phyloP scores from a whole-genome alignment of 1,284 basidiomycete genomes.

The Fistulina hepatica region DNA sequence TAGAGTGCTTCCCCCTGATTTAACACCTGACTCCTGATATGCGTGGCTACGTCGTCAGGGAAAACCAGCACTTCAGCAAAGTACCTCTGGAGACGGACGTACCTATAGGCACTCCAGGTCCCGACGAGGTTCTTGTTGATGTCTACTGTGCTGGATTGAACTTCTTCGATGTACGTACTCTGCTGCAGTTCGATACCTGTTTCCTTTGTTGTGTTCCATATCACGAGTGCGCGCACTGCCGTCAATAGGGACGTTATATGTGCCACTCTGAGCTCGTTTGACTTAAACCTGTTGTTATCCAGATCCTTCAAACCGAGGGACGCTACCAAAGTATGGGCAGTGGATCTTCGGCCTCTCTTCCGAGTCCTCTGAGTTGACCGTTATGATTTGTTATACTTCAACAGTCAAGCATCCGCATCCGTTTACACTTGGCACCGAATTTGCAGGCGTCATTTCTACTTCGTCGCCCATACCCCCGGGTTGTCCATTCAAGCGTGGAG shows the following conservation, averaged over 20 bases:
- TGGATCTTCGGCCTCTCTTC: too few species aligned
- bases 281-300: too few species aligned
- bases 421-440: constrained; percentile 65
- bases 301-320: too few species aligned
- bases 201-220: too few species aligned
- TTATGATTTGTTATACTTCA: too few species aligned
- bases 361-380: background rate
- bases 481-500: constrained; percentile 73
- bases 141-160: constrained; percentile 71
- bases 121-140: constrained; percentile 68
- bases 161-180: constrained; percentile 70
- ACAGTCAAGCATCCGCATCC: too few species aligned
- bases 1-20: constrained; percentile 16
- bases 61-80: constrained; percentile 66
- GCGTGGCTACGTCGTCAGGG: constrained; percentile 69
- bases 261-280: too few species aligned
- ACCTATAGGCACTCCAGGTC: constrained; percentile 44
- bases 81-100: constrained; percentile 47
- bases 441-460: constrained; percentile 69
- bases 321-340: too few species aligned
- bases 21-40: constrained; percentile 41
- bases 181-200: too few species aligned
- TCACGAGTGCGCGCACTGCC: too few species aligned
- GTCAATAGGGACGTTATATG: too few species aligned
- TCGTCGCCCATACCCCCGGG: constrained; percentile 75